phyloP scores from a whole-genome alignment of 495 filamentous ascomycete genomes.

The Lasiosphaeria ovina region DNA sequence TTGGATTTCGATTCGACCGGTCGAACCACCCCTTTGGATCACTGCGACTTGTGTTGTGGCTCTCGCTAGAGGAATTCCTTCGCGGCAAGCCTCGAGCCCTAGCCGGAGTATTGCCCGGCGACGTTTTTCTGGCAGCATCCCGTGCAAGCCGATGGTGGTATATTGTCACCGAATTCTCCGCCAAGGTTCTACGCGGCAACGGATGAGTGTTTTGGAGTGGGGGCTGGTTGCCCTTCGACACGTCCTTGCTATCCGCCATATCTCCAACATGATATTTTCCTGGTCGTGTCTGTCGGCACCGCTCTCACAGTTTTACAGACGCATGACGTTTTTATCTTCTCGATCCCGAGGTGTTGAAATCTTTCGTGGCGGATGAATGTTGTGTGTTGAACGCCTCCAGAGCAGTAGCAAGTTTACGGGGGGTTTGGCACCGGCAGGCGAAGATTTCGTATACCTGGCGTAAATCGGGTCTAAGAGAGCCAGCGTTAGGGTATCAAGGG shows the following conservation, averaged over 20 bases:
- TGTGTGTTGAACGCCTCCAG: too few species aligned
- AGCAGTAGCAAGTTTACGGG: too few species aligned
- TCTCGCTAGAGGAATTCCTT: slow-evolving; percentile 42
- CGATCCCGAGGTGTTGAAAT: too few species aligned
- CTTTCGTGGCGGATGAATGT: too few species aligned
- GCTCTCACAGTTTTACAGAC: too few species aligned
- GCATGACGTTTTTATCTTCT: too few species aligned
- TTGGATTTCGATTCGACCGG: slow-evolving; percentile 42
- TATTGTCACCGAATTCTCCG: slow-evolving; percentile 41
- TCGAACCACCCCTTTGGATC: slow-evolving; percentile 49
- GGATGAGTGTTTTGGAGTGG: slow-evolving; percentile 31
- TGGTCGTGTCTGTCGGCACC: too few species aligned
- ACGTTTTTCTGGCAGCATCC: slow-evolving; percentile 26
- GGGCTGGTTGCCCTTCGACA: slow-evolving; percentile 24
- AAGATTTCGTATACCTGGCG: too few species aligned
- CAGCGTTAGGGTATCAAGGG: too few species aligned
- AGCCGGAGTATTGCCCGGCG: slow-evolving; percentile 3
- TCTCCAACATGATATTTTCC: slow-evolving; percentile 15
- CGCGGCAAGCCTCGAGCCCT: slow-evolving; percentile 21
- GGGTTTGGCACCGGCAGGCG: too few species aligned
- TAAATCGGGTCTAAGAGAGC: too few species aligned
- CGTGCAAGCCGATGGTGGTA: slow-evolving; percentile 40
- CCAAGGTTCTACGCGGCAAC: slow-evolving; percentile 37
- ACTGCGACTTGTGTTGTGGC: slow-evolving; percentile 38
- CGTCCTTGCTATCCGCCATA: slow-evolving; percentile 21